Percentiles rank a stretch among this genome's conserved stretches.
These are phyloP conservation scores for Trichophyton verrucosum DNA, from an alignment of 2,329 filamentous ascomycete genomes.

Conservation along the genomic window DNA sequence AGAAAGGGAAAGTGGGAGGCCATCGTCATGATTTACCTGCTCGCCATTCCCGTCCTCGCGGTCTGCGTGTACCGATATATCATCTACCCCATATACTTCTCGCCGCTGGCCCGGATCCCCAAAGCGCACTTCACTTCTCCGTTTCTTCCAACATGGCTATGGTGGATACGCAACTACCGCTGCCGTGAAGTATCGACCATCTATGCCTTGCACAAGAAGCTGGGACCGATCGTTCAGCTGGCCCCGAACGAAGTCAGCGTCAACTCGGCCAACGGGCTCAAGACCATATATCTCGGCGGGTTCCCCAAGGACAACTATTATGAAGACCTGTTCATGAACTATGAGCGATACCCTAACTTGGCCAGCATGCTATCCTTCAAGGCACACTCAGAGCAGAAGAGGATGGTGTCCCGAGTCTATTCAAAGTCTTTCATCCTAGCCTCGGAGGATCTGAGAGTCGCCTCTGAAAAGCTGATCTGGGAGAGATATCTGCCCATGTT, in stretches of 20 bases:
- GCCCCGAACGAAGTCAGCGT: constrained; percentile 54
- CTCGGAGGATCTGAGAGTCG: constrained; percentile 42
- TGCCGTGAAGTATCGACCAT: constrained; percentile 46
- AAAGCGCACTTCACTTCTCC: constrained; percentile 55
- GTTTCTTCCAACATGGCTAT: constrained; percentile 55
- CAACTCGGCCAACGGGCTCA: constrained; percentile 45
- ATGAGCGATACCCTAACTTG: constrained; percentile 45
- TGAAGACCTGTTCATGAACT: constrained; percentile 50
- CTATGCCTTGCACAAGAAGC: constrained; percentile 40
- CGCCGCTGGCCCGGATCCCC: constrained; percentile 53
- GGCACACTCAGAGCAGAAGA: constrained; percentile 54
- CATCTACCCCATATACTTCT: constrained; percentile 40
- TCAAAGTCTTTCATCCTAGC: constrained; percentile 57
- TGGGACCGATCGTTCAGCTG: constrained; percentile 48
- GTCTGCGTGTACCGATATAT: constrained; percentile 26
- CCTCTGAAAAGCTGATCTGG: constrained; percentile 45
- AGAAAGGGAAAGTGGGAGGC: background rate
- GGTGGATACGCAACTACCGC: constrained; percentile 45
- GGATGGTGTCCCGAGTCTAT: constrained; percentile 62
- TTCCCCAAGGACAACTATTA: constrained; percentile 61
- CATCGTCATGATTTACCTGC: background rate
- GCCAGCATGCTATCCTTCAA: constrained; percentile 50
- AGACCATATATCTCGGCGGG: constrained; percentile 53
- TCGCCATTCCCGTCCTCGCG: background rate
- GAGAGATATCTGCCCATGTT: constrained; percentile 46